Evolutionary conservation across 441 rosid genomes (phyloP), one percentile per base, ranked within the genome.

Genomic region (Omphalea diandra): DNA sequence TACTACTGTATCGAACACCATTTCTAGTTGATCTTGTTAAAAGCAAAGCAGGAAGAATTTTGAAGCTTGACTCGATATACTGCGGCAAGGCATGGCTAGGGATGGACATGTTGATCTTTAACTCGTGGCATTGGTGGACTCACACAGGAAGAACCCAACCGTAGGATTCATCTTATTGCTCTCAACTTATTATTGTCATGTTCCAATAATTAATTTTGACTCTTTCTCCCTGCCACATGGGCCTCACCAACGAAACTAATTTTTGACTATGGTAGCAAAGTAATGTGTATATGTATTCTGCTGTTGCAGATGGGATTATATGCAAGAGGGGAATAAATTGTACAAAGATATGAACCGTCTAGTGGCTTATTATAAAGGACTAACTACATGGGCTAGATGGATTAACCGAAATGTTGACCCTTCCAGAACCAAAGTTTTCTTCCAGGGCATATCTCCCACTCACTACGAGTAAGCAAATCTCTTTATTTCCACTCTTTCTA

Each of bases 91-190:
- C 79, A 3, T 93, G 96, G 98, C 70, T 67, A 75, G 82, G 79
- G 1, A 72, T 71, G 57, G 90, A 89, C 54, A 71, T 85, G 62
- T 65, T 90, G 79, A 68, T 91, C 53, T 94, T 94, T 76, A 81
- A 94, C 68, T 65, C 92, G 0, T 89, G 98, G 98, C 97, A 89
- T 27, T 91, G 97, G 98, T 94, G 98, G 97, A 85, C 87, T 29
- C 97, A 89, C 71, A 77, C 88, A 0, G 88, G 80, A 71, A 70
- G 86, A 70, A 82, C 86, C 41, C 96, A 91, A 70, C 86, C 91
- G 88, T 90, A 76, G 38, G 79, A 38, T n/a, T 9, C 14, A 6
- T 40, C 12, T 40, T 40, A 10, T 40, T 40, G 9, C 9, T 40
- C 9, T 46, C n/a, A 3, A 11, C 15, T n/a, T 26, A 36, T 20